Conservation (phyloP, 441 rosid species). For the Brassica balearica region DNA sequence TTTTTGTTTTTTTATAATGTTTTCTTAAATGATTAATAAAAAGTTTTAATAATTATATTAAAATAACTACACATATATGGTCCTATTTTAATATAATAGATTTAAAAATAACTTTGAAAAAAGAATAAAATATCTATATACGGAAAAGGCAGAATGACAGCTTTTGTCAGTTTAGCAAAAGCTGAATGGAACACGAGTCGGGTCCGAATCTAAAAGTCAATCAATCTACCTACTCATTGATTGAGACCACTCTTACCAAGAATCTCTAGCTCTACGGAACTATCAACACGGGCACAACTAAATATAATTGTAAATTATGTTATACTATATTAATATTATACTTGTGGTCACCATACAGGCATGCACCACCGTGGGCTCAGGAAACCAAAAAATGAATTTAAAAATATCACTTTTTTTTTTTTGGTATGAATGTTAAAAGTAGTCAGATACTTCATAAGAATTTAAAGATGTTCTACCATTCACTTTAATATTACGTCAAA, state of each 20-base stretch:
- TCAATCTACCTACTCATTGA: neutral
- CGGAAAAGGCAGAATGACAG: neutral
- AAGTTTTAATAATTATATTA: too few species aligned
- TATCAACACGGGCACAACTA: neutral
- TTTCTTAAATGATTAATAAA: too few species aligned
- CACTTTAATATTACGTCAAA: neutral
- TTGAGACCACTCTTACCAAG: neutral
- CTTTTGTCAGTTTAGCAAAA: neutral
- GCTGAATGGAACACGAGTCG: neutral
- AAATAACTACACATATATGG: too few species aligned
- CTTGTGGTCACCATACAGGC: constrained; percentile 2
- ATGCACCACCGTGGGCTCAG: neutral
- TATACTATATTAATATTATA: neutral
- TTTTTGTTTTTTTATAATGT: too few species aligned
- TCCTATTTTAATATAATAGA: too few species aligned
- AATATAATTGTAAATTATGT: neutral
- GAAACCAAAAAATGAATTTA: neutral
- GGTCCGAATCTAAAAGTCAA: neutral
- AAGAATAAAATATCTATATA: too few species aligned
- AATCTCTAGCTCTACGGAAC: neutral
- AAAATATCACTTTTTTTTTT: neutral
- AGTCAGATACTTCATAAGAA: neutral
- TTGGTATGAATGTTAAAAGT: too few species aligned
- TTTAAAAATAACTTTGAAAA: too few species aligned
- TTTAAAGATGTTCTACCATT: neutral